phyloP scores from a whole-genome alignment of 2,329 filamentous ascomycete genomes.

The Domatiomyces globalis region DNA sequence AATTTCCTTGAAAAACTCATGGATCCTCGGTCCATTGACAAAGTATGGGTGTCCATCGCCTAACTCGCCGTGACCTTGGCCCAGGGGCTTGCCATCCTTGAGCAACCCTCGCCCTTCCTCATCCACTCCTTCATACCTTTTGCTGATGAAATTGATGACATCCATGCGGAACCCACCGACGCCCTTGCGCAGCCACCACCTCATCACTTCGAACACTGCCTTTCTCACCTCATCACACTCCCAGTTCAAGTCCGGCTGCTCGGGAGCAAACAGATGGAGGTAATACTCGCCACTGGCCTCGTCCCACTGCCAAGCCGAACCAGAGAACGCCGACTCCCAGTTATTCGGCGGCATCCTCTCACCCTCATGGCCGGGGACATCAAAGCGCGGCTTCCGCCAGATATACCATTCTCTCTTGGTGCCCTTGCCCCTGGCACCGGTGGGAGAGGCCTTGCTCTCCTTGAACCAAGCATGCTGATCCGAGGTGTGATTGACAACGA shows the following conservation, averaged over 20 bases:
- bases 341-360: constrained; percentile 57
- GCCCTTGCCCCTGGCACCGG: constrained; percentile 23
- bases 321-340: constrained; percentile 38
- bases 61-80: constrained; percentile 15
- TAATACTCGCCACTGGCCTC: constrained; percentile 56
- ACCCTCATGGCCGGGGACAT: constrained; percentile 26
- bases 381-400: constrained; percentile 33
- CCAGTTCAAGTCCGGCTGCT: constrained; percentile 69
- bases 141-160: constrained; percentile 54
- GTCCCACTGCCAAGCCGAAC: constrained; percentile 43
- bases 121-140: constrained; percentile 40
- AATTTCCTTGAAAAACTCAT: constrained; percentile 54
- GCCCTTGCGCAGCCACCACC: constrained; percentile 58
- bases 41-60: constrained; percentile 43
- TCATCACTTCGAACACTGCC: constrained; percentile 54
- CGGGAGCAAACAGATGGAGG: constrained; percentile 53
- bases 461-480: constrained; percentile 56
- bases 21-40: constrained; percentile 53
- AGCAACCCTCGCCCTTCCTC: constrained; percentile 38
- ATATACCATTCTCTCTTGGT: constrained; percentile 55
- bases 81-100: constrained; percentile 25
- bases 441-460: constrained; percentile 40
- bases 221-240: constrained; percentile 48
- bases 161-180: constrained; percentile 57
- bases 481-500: constrained; percentile 62